A percentile compares a stretch with the other conserved stretches of the same genome.
Conservation (phyloP, 1,284 basidiomycete genomes). For the Papiliotrema laurentii region DNA sequence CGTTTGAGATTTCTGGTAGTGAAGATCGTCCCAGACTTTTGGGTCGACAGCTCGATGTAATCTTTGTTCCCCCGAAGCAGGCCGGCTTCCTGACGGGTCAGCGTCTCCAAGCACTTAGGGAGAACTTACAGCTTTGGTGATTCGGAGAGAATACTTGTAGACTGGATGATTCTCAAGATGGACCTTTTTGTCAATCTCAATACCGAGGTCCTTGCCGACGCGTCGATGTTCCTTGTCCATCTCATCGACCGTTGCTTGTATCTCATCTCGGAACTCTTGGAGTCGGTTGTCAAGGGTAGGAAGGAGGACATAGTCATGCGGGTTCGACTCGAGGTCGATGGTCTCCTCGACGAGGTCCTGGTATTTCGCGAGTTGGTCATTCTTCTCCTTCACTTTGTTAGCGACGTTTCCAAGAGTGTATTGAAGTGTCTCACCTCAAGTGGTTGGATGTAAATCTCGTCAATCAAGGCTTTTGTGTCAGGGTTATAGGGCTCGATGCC, state of each 20-base stretch:
- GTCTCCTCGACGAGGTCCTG: slow-evolving; percentile 94
- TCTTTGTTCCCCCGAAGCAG: slow-evolving; percentile 62
- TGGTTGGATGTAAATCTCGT: slow-evolving; percentile 61
- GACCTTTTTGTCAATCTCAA: slow-evolving; percentile 94
- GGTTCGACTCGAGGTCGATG: slow-evolving; percentile 79
- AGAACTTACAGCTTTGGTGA: slow-evolving; percentile 73
- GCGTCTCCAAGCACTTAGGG: neutral
- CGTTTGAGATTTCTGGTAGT: slow-evolving; percentile 75
- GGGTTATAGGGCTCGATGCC: slow-evolving; percentile 22
- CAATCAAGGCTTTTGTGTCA: slow-evolving; percentile 57
- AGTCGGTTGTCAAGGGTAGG: slow-evolving; percentile 60
- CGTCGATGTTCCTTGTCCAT: slow-evolving; percentile 77
- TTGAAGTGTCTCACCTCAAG: slow-evolving; percentile 55
- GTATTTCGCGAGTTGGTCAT: slow-evolving; percentile 67
- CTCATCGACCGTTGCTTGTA: slow-evolving; percentile 68
- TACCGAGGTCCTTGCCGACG: slow-evolving; percentile 66
- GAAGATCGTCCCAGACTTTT: slow-evolving; percentile 87
- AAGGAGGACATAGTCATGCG: slow-evolving; percentile 88
- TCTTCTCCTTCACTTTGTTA: slow-evolving; percentile 58
- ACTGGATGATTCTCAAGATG: slow-evolving; percentile 88
- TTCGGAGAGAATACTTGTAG: slow-evolving; percentile 89
- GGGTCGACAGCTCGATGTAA: slow-evolving; percentile 80
- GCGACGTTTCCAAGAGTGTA: neutral
- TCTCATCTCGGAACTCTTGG: slow-evolving; percentile 62
- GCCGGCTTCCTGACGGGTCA: slow-evolving; percentile 65